Evolutionary conservation across 768 basidiomycete genomes (phyloP), one percentile per base, ranked within the genome.

Genomic region (Tylopilus plumbeoviolaceoides): DNA sequence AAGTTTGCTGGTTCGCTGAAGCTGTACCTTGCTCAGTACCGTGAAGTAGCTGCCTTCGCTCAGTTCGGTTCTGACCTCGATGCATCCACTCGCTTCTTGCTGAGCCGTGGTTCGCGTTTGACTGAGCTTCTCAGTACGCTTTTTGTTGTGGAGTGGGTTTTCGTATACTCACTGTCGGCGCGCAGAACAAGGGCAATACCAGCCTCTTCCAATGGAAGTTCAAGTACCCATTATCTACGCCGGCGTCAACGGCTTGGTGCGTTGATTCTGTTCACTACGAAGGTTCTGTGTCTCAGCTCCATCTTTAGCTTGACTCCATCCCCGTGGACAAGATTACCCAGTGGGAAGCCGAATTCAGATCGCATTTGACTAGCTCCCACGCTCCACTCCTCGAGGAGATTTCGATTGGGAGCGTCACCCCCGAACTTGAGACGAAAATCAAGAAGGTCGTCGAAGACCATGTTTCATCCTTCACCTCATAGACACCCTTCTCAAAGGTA

Each of bases 41-140:
- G 97, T 88, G 97, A 99, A 82, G 97, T 99, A 62, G 97, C 97
- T 61, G 94, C 94, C 61, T 97, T 95, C 70, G 94, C 95, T 53
- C 97, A 98, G 72, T 99, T 99, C 80, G 97, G 97, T 84, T 99
- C 97, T 66, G 97, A 99, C 76, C 90, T 98, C 68, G 97, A 98
- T 78, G 95, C 95, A 51, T 98, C 95, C 15, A 99, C 95, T 60
- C 93, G 95, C 65, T 98, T 97, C 91, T 83, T 98, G 66, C 85
- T 99, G 61, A 88, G 82, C 63, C 92, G 97, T 83, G 97, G 97
- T 81, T 88, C 95, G 64, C 94, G 97, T 79, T 81, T 99, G 61
- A 98, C 95, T 59, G 95, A 99, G 79, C 85, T 94, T 65, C 78
- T 94, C 61, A 94, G 88, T 90, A 71, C 31, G 87, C 43, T 4